phyloP scores from a whole-genome alignment of 345 rosid species.

The Dipteronia dyeriana region DNA sequence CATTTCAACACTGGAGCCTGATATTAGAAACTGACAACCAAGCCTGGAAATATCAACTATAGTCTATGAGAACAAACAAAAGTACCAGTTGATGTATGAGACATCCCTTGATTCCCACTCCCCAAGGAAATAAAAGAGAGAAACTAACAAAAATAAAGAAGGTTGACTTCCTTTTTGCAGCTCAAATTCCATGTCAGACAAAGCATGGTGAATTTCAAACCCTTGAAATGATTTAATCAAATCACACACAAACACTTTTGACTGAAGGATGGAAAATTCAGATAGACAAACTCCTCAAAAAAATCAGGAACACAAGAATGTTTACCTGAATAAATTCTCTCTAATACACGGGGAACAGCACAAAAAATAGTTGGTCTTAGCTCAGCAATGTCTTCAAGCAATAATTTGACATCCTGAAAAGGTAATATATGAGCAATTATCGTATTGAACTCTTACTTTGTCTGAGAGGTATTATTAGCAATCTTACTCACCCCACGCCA shows the following conservation, averaged over 20 bases:
- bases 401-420: constrained; percentile 81
- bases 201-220: not conserved
- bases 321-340: constrained; percentile 77
- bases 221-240: not conserved
- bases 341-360: constrained; percentile 97
- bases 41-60: not conserved
- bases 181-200: not conserved
- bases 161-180: not conserved
- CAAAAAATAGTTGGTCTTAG: constrained; percentile 91
- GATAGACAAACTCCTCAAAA: not conserved
- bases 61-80: not conserved
- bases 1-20: too few species aligned
- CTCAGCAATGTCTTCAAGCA: constrained; percentile 85
- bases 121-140: not conserved
- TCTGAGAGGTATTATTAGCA: not conserved
- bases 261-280: not conserved
- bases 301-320: constrained; percentile 4
- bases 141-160: not conserved
- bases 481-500: constrained; percentile 86
- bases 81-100: not conserved
- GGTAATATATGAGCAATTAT: constrained; percentile 14
- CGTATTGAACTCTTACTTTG: constrained; percentile 10
- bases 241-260: not conserved
- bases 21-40: not conserved
- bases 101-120: not conserved